A percentile compares a stretch with the other conserved stretches of the same genome.
Conservation (phyloP, 257 asterid genomes). For the Fraxinus pennsylvanica region DNA sequence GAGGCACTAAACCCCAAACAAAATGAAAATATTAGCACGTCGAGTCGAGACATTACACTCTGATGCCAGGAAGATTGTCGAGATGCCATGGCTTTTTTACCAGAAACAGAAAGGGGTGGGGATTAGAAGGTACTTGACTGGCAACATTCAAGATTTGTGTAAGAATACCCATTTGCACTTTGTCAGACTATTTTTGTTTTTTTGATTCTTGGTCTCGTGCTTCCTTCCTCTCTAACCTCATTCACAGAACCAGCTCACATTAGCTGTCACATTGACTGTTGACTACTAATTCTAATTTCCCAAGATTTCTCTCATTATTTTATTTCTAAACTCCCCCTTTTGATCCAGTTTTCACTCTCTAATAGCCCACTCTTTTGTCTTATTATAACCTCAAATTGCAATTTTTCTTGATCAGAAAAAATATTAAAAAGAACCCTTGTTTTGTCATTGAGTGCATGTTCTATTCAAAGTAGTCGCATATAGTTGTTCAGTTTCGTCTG, state of each 20-base stretch:
- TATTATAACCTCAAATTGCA: neutral
- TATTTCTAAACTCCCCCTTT: neutral
- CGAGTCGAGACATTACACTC: no score
- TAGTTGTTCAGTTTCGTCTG: neutral
- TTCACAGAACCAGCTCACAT: neutral
- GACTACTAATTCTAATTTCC: neutral
- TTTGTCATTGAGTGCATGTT: neutral
- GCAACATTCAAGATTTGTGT: constrained; percentile 13
- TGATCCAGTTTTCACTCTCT: neutral
- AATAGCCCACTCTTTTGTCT: neutral
- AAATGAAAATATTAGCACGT: no score
- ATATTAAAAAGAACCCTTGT: neutral
- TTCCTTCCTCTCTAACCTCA: neutral
- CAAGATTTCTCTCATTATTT: neutral
- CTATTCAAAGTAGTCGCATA: no score
- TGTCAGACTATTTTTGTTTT: constrained; percentile 12
- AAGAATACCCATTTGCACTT: constrained; percentile 21
- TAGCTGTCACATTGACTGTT: neutral
- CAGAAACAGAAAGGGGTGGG: neutral
- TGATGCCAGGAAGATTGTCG: neutral
- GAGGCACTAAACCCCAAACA: no score
- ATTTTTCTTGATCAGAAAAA: neutral
- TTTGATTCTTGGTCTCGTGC: neutral
- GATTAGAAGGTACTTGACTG: constrained; percentile 11
- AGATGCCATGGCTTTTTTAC: neutral